Percentiles rank a stretch among this genome's conserved stretches.
phyloP scores from a whole-genome alignment of 2,329 filamentous ascomycete species.

The Talaromyces sp. region DNA sequence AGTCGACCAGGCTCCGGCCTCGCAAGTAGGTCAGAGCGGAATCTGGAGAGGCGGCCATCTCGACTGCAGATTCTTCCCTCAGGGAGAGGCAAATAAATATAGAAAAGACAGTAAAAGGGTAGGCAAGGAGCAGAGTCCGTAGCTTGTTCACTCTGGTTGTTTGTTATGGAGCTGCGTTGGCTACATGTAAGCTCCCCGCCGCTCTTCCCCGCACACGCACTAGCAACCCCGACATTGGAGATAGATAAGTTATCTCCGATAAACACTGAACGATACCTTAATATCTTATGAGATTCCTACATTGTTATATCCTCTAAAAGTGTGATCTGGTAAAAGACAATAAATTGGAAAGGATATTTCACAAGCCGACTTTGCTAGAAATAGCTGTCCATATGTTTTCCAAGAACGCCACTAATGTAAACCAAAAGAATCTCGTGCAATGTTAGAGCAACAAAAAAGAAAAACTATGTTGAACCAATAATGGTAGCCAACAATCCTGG shows the following conservation, averaged over 20 bases:
- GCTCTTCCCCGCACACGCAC: background rate
- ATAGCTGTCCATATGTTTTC: background rate
- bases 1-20: slow-evolving; percentile 37
- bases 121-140: background rate
- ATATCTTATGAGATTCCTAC: background rate
- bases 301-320: background rate
- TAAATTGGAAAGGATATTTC: background rate
- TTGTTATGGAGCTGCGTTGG: background rate
- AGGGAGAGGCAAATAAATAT: background rate
- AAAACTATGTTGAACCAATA: background rate
- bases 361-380: background rate
- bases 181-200: background rate
- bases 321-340: background rate
- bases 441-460: background rate
- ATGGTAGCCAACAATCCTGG: slow-evolving; percentile 50
- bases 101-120: background rate
- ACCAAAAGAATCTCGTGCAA: background rate
- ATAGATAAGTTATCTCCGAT: background rate
- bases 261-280: background rate
- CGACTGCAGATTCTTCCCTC: background rate
- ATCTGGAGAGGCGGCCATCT: slow-evolving; percentile 2
- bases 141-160: background rate
- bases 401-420: background rate
- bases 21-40: slow-evolving; percentile 9
- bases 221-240: background rate